Percentiles rank a stretch among this genome's conserved stretches.
phyloP scores from a whole-genome alignment of 1,284 basidiomycete genomes.

The Heterobasidion occidentale region DNA sequence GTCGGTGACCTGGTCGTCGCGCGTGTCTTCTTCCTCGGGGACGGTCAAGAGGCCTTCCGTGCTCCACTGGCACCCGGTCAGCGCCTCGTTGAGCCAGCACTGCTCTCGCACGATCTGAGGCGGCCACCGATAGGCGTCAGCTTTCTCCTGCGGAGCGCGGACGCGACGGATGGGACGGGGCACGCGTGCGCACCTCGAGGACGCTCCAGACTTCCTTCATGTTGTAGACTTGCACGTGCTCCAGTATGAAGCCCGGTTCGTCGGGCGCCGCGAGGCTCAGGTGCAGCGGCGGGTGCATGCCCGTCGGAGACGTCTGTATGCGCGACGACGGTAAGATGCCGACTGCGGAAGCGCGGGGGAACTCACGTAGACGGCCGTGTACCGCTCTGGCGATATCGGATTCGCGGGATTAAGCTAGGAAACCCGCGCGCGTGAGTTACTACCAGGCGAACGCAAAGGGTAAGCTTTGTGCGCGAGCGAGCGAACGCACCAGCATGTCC shows the following conservation, averaged over 20 bases:
- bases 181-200: slow-evolving; percentile 42
- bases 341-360: neutral
- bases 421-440: neutral
- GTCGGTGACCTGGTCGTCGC: slow-evolving; percentile 33
- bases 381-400: slow-evolving; percentile 39
- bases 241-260: slow-evolving; percentile 65
- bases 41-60: slow-evolving; percentile 34
- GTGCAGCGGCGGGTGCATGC: slow-evolving; percentile 57
- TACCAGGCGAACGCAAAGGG: neutral
- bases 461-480: neutral
- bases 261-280: slow-evolving; percentile 56
- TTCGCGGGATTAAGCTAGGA: slow-evolving; percentile 37
- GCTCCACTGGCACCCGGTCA: slow-evolving; percentile 50
- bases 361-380: slow-evolving; percentile 36
- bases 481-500: slow-evolving; percentile 48
- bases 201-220: slow-evolving; percentile 66
- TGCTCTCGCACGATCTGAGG: slow-evolving; percentile 65
- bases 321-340: neutral
- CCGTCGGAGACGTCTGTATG: slow-evolving; percentile 51
- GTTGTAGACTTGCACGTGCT: slow-evolving; percentile 59
- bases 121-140: neutral
- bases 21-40: slow-evolving; percentile 10
- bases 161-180: neutral
- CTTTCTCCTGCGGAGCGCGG: too few relatives aligned
- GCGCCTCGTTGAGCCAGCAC: slow-evolving; percentile 68